Percentiles rank a stretch among this genome's conserved stretches.
Evolutionary conservation across 768 basidiomycete species (phyloP).

Genomic region (Lanmaoa pseudosensibilis): DNA sequence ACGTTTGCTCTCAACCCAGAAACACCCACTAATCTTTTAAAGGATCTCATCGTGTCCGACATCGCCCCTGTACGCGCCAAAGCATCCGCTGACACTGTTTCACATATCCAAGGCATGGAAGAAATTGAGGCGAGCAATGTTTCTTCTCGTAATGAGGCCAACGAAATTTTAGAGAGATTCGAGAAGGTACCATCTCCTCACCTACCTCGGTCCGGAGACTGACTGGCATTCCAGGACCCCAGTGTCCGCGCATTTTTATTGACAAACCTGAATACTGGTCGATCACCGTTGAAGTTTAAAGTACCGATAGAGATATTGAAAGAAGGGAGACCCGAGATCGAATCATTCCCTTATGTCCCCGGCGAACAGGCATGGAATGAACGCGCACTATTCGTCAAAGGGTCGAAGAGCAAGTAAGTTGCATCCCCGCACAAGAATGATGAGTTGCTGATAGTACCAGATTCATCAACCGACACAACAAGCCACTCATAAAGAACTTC

Average conservation of each 20-base stretch:
- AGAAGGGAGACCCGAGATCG: conserved; percentile 63
- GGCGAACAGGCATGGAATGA: conserved; percentile 56
- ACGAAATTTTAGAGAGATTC: conserved; percentile 56
- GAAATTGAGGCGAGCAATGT: conserved; percentile 61
- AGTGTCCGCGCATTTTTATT: conserved; percentile 78
- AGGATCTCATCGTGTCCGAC: conserved; percentile 73
- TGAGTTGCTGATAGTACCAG: conserved; percentile 34
- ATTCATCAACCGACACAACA: conserved; percentile 74
- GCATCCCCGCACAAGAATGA: not conserved
- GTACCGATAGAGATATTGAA: conserved; percentile 71
- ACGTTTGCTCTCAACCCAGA: conserved; percentile 53
- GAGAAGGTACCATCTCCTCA: conserved; percentile 51
- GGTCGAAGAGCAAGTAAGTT: conserved; percentile 68
- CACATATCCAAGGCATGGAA: conserved; percentile 73
- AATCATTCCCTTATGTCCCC: conserved; percentile 72
- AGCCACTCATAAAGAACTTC: conserved; percentile 58
- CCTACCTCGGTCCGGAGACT: not conserved
- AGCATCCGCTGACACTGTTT: conserved; percentile 61
- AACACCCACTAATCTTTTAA: conserved; percentile 43
- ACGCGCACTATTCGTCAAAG: conserved; percentile 73
- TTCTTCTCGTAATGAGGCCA: conserved; percentile 66
- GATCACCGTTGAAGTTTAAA: conserved; percentile 56
- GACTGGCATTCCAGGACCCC: conserved; percentile 55
- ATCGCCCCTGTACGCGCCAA: conserved; percentile 68
- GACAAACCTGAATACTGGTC: conserved; percentile 63